Conservation (phyloP, 2,329 filamentous ascomycete genomes). For the Epichloe elymi region DNA sequence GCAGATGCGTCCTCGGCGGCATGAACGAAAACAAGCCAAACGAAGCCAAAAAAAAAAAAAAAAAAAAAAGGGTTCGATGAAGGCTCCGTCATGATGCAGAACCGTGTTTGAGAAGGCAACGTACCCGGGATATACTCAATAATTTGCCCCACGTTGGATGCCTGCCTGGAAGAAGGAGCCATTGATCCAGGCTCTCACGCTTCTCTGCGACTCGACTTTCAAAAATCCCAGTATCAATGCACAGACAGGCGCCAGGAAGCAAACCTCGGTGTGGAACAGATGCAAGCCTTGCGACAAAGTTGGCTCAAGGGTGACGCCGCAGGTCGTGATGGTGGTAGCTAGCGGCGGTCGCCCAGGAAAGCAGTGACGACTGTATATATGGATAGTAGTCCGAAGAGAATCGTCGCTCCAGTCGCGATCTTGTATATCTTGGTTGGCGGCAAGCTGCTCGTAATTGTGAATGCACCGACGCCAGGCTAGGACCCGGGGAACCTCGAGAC, state of each 20-base stretch:
- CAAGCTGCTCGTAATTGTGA: not conserved
- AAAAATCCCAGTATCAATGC: not conserved
- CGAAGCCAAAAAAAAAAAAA: not conserved
- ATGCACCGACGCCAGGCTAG: too few relatives aligned
- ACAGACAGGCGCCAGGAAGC: not conserved
- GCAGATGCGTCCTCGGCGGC: not conserved
- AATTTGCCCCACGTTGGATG: constrained; percentile 65
- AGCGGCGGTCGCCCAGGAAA: too few relatives aligned
- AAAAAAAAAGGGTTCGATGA: not conserved
- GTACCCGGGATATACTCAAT: constrained; percentile 93
- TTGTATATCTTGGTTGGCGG: too few relatives aligned
- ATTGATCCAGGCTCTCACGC: constrained; percentile 20
- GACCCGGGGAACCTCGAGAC: not conserved
- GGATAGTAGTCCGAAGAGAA: too few relatives aligned
- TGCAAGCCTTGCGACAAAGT: too few relatives aligned
- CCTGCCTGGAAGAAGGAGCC: constrained; percentile 35
- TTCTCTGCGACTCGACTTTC: not conserved
- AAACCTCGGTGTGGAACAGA: too few relatives aligned
- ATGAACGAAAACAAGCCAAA: not conserved
- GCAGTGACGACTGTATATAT: too few relatives aligned
- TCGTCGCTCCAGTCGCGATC: too few relatives aligned
- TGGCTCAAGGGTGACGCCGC: too few relatives aligned
- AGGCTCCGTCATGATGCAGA: not conserved
- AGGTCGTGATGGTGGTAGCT: too few relatives aligned
- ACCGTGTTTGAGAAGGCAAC: constrained; percentile 15